Conservation (phyloP, 2,329 filamentous ascomycete species). For the Akanthomyces uredinophilus region DNA sequence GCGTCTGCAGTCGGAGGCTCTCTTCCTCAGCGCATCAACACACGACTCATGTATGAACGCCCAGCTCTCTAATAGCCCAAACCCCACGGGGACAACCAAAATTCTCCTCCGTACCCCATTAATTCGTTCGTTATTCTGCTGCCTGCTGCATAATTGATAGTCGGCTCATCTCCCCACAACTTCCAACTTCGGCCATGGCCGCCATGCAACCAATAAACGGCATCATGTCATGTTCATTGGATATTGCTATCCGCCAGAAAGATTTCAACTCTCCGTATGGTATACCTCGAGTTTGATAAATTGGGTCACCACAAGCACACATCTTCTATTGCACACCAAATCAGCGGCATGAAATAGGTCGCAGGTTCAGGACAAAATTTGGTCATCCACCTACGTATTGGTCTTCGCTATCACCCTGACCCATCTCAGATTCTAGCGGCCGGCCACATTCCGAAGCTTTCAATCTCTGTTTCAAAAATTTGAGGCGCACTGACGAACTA, state of each 20-base stretch:
- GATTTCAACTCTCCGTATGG: no score
- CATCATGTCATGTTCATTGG: no score
- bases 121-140: slow-evolving; percentile 8
- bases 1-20: neutral
- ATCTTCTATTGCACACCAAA: no score
- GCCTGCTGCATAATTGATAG: neutral
- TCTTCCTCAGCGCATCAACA: neutral
- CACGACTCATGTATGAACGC: neutral
- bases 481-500: neutral
- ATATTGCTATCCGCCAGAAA: no score
- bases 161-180: neutral
- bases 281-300: no score
- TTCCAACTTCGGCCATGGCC: neutral
- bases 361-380: no score
- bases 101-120: neutral
- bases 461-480: neutral
- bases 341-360: no score
- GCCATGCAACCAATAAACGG: neutral
- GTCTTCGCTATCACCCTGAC: no score
- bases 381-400: no score
- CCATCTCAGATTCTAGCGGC: no score
- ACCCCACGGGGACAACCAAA: neutral
- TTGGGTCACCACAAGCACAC: no score
- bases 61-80: neutral
- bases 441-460: no score